Evolutionary conservation across 306 rosid species (phyloP).

Genomic region (Fragaria iinumae): DNA sequence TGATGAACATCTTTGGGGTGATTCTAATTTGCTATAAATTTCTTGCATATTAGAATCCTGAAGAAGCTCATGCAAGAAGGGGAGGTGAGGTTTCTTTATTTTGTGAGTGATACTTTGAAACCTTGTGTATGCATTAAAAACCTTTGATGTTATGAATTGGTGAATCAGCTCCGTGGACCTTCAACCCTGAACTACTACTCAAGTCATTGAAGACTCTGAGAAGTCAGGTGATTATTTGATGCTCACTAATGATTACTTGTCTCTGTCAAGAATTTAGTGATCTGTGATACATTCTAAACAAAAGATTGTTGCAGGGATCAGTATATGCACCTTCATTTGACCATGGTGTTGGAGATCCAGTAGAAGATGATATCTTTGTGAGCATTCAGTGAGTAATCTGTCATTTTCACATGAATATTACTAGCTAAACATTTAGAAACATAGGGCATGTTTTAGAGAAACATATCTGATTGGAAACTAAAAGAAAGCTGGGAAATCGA

Average conservation of each 20-base stretch:
- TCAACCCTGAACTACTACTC: constrained; percentile 65
- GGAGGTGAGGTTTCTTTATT: constrained; percentile 72
- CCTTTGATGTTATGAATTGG: constrained; percentile 44
- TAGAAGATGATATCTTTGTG: constrained; percentile 79
- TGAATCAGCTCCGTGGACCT: constrained; percentile 96
- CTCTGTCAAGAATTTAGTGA: background rate
- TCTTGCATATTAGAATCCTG: constrained; percentile 65
- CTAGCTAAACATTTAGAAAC: constrained; percentile 1
- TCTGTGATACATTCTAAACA: constrained; percentile 34
- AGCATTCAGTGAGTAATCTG: constrained; percentile 65
- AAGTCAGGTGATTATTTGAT: constrained; percentile 51
- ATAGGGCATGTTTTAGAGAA: background rate
- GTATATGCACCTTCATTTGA: constrained; percentile 89
- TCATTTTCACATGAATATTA: constrained; percentile 1
- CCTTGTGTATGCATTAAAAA: constrained; percentile 23
- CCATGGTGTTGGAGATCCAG: constrained; percentile 92
- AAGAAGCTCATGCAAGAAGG: constrained; percentile 95
- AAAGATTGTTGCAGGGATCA: constrained; percentile 67
- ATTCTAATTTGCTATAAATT: constrained; percentile 25
- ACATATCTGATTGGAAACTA: background rate
- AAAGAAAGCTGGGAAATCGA: background rate
- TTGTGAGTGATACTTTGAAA: constrained; percentile 26
- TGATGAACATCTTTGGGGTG: constrained; percentile 18
- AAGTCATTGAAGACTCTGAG: constrained; percentile 67
- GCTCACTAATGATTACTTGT: constrained; percentile 17